phyloP scores from a whole-genome alignment of 1,284 basidiomycete genomes.

The Cutaneotrichosporon dermatis region DNA sequence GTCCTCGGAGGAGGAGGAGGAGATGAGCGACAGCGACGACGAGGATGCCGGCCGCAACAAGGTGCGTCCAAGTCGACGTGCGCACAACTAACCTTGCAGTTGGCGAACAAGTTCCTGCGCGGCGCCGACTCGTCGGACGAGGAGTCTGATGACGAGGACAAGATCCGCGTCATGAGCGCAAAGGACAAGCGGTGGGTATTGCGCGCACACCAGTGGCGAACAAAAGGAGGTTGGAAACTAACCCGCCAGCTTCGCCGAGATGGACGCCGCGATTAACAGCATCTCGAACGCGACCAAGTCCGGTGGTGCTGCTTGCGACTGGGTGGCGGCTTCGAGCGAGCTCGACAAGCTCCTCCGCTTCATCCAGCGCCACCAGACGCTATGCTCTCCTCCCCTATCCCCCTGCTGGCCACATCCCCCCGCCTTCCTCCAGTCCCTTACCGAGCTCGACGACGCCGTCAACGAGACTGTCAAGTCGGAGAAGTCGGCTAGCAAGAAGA shows the following conservation, averaged over 20 bases:
- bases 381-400: slow-evolving; percentile 46
- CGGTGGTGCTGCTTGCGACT: slow-evolving; percentile 63
- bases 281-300: slow-evolving; percentile 89
- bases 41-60: slow-evolving; percentile 25
- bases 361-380: slow-evolving; percentile 76
- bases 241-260: slow-evolving; percentile 45
- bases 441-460: slow-evolving; percentile 72
- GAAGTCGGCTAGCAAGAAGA: slow-evolving; percentile 87
- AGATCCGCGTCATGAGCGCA: slow-evolving; percentile 44
- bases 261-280: slow-evolving; percentile 65
- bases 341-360: slow-evolving; percentile 93
- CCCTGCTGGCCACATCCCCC: slow-evolving; percentile 85
- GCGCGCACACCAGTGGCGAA: neutral
- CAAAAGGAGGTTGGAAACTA: slow-evolving; percentile 44
- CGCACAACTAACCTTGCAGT: slow-evolving; percentile 1
- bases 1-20: slow-evolving; percentile 33
- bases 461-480: slow-evolving; percentile 72
- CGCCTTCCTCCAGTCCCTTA: slow-evolving; percentile 75
- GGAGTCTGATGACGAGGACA: slow-evolving; percentile 48
- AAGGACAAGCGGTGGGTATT: slow-evolving; percentile 49
- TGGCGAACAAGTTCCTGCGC: slow-evolving; percentile 45
- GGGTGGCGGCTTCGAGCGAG: slow-evolving; percentile 88
- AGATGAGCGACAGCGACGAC: slow-evolving; percentile 32
- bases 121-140: slow-evolving; percentile 43
- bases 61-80: neutral